Evolutionary conservation across 2,329 filamentous ascomycete genomes (phyloP), one percentile per base, ranked within the genome.

Genomic region (Alternaria sp.): DNA sequence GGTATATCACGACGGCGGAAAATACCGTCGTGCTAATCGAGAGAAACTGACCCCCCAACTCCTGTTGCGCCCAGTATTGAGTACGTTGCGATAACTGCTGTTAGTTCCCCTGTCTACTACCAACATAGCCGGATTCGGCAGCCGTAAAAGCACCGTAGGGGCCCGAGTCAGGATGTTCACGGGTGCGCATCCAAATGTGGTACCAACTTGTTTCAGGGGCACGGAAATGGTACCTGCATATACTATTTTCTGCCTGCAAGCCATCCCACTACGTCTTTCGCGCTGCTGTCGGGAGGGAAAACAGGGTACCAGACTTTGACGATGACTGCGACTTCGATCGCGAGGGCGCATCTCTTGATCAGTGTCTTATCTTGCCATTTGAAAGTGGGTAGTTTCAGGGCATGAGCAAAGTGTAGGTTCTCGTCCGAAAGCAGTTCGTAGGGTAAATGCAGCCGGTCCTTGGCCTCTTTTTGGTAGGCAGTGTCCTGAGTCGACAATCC

Each of bases 271-370:
- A 81, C 75, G 59, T 81, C 75, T 61, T 75, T 74, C 10, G 81
- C 80, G 65, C 78, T 82, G 61, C 75, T 68, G 65, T 81, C 75
- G 15, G 81, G 79, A 54, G 81, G 65, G 78, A 66, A 83, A 8
- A 83, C 80, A n/a, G 79, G 81, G 74, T 82, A 83, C 73, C 77
- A 83, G 17, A 81, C 76, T 65, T 79, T 80, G 47, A 78, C 64
- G 36, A 83, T 74, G 67, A 71, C 79, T 6, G 81, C 81, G 65
- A 81, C 74, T 58, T 80, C 68, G 23, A 83, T 65, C 10, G 78
- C 79, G 61, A 83, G 65, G 50, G 75, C 78, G 57, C 83, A 66
- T 36, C 81, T 70, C 68, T 80, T 81, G 46, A 79, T 75, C 49
- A 83, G 61, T 50, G 62, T 75, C 57, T 67, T 71, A 5, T 76